Base-by-base conservation (phyloP, 495 filamentous ascomycete species). In the Xylaria telfairii region DNA sequence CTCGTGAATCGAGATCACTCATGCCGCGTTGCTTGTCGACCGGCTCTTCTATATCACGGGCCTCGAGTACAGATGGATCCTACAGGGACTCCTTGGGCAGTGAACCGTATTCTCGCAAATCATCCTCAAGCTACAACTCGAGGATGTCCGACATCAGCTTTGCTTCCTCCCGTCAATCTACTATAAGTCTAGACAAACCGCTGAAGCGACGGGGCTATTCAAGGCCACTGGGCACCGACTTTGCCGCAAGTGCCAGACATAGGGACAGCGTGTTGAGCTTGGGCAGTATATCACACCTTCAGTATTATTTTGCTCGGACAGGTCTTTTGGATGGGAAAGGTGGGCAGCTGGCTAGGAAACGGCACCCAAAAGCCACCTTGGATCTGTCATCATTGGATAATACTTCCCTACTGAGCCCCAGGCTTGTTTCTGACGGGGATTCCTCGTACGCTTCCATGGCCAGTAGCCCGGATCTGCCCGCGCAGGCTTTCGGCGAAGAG, bases 301-400 rank as follows among this genome's bases (percentile, higher is more conserved):
- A 99, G 76, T 97, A 99, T 80, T 99, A 98, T 79, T 99, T 99
- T 79, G 95, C 96, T 46, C 87, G 96, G 62, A 99, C 96, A 4
- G 96, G 96, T 3, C 80, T 99, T 63, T 80, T 99, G 59, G 96
- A 99, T 75, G 94, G 95, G 44, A 98, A 97, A 78, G 95, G 94
- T 21, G 96, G 90, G 60, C 92, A 94, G 69, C 81, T 95, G 65
- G 89, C 91, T 9, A 92, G 92, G 74, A 90, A 86, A 69, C 84
- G 88, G 67, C 91, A 91, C 73, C 87, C 85, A 69, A 88, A 86
- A 73, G 82, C 80, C 12, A 85, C 83, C 10, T 75, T 88, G 28
- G 86, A 89, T 56, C 68, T 86, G 30, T 84, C 83, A 15, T 69
- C 77, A n/a, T 76, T 86, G 19, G 81, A 83, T 63, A 71, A 72